Evolutionary conservation across 2,329 filamentous ascomycete species (phyloP).

Genomic region (Didymella exigua): DNA sequence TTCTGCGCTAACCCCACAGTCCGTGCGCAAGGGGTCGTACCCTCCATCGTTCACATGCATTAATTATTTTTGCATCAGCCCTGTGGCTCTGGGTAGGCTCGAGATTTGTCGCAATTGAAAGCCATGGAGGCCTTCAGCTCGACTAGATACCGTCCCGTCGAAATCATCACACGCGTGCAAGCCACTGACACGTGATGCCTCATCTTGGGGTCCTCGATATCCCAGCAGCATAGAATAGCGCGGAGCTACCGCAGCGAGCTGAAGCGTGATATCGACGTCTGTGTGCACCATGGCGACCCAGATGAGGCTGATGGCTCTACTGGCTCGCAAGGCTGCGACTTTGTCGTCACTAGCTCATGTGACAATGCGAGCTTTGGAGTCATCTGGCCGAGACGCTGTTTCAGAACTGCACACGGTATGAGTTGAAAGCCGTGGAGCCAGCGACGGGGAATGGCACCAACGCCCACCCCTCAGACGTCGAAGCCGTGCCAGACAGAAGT

Average conservation of each 20-base stretch:
- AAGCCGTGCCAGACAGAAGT: no score
- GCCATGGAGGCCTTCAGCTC: not conserved
- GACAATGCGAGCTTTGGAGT: constrained; percentile 1
- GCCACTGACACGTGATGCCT: not conserved
- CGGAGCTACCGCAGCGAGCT: not conserved
- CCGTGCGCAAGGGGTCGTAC: not conserved
- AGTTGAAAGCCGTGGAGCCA: not conserved
- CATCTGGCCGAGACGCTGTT: not conserved
- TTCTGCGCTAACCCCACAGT: constrained; percentile 8
- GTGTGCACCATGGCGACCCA: not conserved
- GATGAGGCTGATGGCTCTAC: not conserved
- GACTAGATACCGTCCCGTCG: not conserved
- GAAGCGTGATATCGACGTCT: not conserved
- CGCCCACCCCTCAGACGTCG: not conserved
- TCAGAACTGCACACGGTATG: not conserved
- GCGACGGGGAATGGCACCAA: not conserved
- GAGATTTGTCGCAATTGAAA: not conserved
- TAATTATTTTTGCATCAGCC: not conserved
- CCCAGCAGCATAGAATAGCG: not conserved
- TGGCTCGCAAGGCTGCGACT: not conserved
- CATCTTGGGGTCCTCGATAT: not conserved
- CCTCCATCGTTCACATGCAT: not conserved
- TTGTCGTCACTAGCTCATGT: not conserved
- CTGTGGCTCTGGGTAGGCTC: not conserved
- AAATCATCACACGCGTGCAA: not conserved